Base-by-base conservation (phyloP, 2,329 filamentous ascomycete species). In the Coniochaeta ligniaria region DNA sequence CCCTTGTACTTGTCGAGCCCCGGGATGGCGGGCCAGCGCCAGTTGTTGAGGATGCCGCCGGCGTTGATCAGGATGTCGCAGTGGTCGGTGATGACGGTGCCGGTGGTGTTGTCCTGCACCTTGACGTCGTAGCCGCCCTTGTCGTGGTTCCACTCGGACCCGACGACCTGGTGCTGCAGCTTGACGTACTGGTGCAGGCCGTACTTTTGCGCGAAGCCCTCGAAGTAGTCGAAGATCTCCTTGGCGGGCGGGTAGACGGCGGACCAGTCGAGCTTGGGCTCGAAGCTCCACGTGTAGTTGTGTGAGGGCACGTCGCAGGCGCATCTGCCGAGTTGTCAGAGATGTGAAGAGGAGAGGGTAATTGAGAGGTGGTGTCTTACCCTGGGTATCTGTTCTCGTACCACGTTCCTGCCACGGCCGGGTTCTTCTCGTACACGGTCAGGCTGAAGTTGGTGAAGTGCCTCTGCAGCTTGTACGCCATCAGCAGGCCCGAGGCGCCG, bases 271-370 rank as follows among this genome's bases (percentile, higher is more conserved):
- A 69, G 65, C 58, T 78, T 77, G 2, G 76, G 78, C 64, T 80
- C 78, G 59, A 80, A 82, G 8, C 74, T 76, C 70, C 73, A 81
- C 0, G 76, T 78, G 69, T 83, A 83, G 64, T 79, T 80, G 66
- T 82, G 80, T 0, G 78, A 74, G 1, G 79, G 80, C 0, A 83
- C 75, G 60, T 84, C 80, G 63, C 77, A 81, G 5, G 76, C 77
- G 66, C 77, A 79, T 45, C 47, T 52, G 43, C 20, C 12, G 41
- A 24, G 47, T 36, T 52, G 47, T 52, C 71, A 72, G 54, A 1
- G 16, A 1, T 20, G 24, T 22, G 26, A 59, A 7, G n/a, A 41
- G 26, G 12, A 22, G 20, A 28, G 3, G 54, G 28, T 50, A 45
- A 11, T 55, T 67, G 66, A 76, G 66, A 47, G 16, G 47, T 6